Conservation (phyloP, 768 basidiomycete genomes). For the Kwoniella botswanensis region DNA sequence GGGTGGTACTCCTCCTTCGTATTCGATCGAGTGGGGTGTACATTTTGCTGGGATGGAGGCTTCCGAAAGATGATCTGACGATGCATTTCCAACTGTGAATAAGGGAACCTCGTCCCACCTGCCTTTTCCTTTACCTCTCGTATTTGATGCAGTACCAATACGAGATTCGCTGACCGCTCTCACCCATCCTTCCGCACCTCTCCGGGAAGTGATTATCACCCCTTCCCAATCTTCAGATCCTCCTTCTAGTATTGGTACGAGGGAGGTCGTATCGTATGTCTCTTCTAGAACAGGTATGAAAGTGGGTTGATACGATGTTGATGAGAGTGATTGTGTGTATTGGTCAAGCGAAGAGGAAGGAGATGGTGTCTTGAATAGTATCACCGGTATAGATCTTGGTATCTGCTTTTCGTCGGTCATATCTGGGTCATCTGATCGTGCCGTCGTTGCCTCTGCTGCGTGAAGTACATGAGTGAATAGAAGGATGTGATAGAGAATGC, state of each 20-base stretch:
- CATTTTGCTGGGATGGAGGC: conserved; percentile 1
- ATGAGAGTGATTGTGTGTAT: neutral
- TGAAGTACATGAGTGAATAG: no score
- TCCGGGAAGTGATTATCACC: conserved; percentile 15
- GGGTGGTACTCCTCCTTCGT: neutral
- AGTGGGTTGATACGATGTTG: neutral
- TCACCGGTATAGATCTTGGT: neutral
- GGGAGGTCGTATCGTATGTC: neutral
- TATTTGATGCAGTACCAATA: no score
- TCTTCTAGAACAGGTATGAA: conserved; percentile 25
- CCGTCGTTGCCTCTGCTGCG: no score
- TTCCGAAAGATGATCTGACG: neutral
- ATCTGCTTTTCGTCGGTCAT: neutral
- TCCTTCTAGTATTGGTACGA: conserved; percentile 5
- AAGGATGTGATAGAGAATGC: no score
- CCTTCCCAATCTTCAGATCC: conserved; percentile 17
- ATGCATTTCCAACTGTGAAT: conserved; percentile 17
- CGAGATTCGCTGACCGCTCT: conserved; percentile 3
- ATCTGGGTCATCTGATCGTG: neutral
- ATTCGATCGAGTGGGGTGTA: conserved; percentile 2
- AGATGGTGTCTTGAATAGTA: conserved; percentile 24
- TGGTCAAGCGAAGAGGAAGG: neutral
- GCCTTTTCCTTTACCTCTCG: conserved; percentile 10
- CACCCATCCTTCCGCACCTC: conserved; percentile 29
- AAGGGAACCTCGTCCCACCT: conserved; percentile 14